Percentiles rank a stretch among this genome's conserved stretches.
Conservation (phyloP, 352 stramenopile species). For the Globisporangium parvum region DNA sequence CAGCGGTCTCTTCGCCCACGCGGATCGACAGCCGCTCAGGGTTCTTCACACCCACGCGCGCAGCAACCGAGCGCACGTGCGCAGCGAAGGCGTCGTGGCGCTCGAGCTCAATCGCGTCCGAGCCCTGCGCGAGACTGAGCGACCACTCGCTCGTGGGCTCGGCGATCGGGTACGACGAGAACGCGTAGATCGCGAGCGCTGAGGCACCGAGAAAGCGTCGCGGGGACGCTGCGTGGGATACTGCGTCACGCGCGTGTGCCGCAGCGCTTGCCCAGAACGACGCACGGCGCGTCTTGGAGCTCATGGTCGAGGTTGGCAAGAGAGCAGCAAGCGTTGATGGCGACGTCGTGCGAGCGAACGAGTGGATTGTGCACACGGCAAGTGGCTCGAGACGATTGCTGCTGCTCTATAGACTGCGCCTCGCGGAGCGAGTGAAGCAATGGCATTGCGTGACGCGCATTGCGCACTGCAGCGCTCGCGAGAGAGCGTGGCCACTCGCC, state of each 20-base stretch:
- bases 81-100: slow-evolving; percentile 50
- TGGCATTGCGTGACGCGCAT: too few relatives aligned
- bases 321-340: too few relatives aligned
- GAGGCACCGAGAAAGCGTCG: slow-evolving; percentile 29
- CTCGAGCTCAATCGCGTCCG: slow-evolving; percentile 50
- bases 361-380: too few relatives aligned
- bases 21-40: slow-evolving; percentile 62
- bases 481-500: too few relatives aligned
- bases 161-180: slow-evolving; percentile 45
- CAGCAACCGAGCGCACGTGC: slow-evolving; percentile 57
- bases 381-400: too few relatives aligned
- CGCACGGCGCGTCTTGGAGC: too few relatives aligned
- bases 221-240: slow-evolving; percentile 26
- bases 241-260: not conserved
- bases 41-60: slow-evolving; percentile 56
- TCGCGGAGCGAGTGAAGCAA: too few relatives aligned
- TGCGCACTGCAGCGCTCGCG: too few relatives aligned
- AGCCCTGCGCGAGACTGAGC: slow-evolving; percentile 46
- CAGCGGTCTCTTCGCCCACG: slow-evolving; percentile 50
- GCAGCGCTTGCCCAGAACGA: too few relatives aligned
- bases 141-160: slow-evolving; percentile 56
- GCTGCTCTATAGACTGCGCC: too few relatives aligned
- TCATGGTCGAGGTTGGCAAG: too few relatives aligned
- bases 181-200: slow-evolving; percentile 31
- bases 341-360: too few relatives aligned